These are phyloP conservation scores for Penicillium paradoxum DNA, from an alignment of 495 filamentous ascomycete genomes.

Conservation along the genomic window DNA sequence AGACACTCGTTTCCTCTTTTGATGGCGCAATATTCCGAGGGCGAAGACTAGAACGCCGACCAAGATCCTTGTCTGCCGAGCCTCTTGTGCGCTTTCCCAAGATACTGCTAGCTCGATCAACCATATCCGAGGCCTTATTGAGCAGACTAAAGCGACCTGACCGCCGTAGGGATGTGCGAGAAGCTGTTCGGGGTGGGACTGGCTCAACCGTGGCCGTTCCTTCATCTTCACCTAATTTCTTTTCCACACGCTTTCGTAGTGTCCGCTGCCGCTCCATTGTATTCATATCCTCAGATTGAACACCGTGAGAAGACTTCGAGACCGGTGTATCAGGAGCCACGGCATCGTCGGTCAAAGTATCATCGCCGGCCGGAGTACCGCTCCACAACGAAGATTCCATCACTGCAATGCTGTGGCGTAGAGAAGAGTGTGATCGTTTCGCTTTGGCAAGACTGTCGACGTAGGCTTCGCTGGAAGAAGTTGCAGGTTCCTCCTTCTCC, in stretches of 20 bases:
- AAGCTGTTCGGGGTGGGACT: conserved; percentile 10
- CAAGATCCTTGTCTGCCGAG: conserved; percentile 36
- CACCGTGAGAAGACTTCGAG: conserved; percentile 40
- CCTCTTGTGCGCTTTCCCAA: conserved; percentile 54
- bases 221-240: conserved; percentile 45
- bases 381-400: conserved; percentile 40
- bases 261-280: conserved; percentile 38
- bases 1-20: conserved; percentile 26
- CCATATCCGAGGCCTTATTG: conserved; percentile 39
- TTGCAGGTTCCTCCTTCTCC: conserved; percentile 29
- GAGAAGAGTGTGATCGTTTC: conserved; percentile 33
- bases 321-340: conserved; percentile 37
- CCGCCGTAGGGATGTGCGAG: conserved; percentile 23
- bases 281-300: conserved; percentile 30
- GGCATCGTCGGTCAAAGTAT: conserved; percentile 32
- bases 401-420: conserved; percentile 42
- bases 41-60: conserved; percentile 38
- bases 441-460: conserved; percentile 29
- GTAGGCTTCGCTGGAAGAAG: conserved; percentile 38
- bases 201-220: conserved; percentile 13
- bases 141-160: conserved; percentile 41
- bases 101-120: conserved; percentile 41
- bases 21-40: conserved; percentile 28
- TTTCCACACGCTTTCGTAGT: conserved; percentile 47
- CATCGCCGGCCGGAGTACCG: conserved; percentile 26